Evolutionary conservation across 768 basidiomycete species (phyloP), one percentile per base, ranked within the genome.

Genomic region (Mycena filopes): DNA sequence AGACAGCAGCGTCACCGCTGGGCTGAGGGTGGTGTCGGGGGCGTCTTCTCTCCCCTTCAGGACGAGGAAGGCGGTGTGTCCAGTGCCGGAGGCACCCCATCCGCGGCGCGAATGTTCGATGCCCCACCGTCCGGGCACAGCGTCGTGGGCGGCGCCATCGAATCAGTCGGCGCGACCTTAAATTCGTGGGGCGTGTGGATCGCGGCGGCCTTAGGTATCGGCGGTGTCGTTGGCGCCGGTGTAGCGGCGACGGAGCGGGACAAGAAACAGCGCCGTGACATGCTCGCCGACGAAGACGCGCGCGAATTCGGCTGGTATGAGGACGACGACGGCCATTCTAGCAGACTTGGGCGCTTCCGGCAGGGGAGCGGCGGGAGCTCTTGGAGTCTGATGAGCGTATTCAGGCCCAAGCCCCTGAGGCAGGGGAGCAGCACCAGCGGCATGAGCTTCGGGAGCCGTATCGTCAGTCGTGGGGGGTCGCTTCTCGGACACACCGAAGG

Each of bases 281-380:
- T 94, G 85, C 83, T 93, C 36, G 90, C 87, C 4, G 91, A 94
- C 58, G 92, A 93, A 75, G 92, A 93, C 70, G 80, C 83, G 2
- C 80, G 82, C 11, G 83, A 86, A 18, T 87, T 90, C 25, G 64
- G 60, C 59, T 67, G 76, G 66, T 68, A 68, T 48, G 71, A 69
- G 7, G 65, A 43, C 3, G 62, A 50, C 31, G 66, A 77, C 16
- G 76, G 77, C 23, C 80, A 79, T 77, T 81, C 80, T 46, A 75
- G 76, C 61, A 65, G 71, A 9, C 71, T 73, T 41, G 70, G 65
- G 59, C 46, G 71, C 29, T 25, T 75, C 21, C 77, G 80, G 31
- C 82, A 83, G 60, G 80, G 77, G 11, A 81, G 80, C 42, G 78
- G 76, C 6, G 80, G 80, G n/a, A 84, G 86, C 53, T 75, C 81